Evolutionary conservation across 306 rosid species (phyloP).

Genomic region (Cucurbita maxima): DNA sequence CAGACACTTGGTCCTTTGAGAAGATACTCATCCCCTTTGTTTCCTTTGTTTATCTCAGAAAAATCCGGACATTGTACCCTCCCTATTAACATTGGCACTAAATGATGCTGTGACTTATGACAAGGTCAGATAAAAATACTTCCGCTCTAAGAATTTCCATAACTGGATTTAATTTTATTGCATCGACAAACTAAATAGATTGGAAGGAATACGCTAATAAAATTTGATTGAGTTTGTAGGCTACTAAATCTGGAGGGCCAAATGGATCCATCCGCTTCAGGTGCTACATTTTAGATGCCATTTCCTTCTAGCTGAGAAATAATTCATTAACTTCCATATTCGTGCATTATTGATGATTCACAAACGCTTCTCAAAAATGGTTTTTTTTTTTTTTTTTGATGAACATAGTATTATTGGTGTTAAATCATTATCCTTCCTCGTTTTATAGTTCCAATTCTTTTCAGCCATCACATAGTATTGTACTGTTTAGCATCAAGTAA

Average conservation of each 20-base stretch:
- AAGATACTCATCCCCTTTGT: not conserved
- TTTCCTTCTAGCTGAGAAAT: not conserved
- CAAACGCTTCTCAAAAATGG: not conserved
- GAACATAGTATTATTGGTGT: not conserved
- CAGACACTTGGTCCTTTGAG: not conserved
- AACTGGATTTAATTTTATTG: not conserved
- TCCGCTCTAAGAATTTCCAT: not conserved
- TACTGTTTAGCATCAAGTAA: not conserved
- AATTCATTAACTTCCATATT: not conserved
- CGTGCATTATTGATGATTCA: not conserved
- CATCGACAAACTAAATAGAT: not conserved
- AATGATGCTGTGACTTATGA: constrained; percentile 83
- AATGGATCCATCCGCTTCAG: constrained; percentile 90
- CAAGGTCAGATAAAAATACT: constrained; percentile 42
- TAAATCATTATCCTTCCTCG: not conserved
- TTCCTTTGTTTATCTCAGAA: constrained; percentile 34
- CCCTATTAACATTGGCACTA: constrained; percentile 57
- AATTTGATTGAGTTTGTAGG: constrained; percentile 48
- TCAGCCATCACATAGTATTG: not conserved
- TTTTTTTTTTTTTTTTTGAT: too few species aligned
- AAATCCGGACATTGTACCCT: constrained; percentile 52
- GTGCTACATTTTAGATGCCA: constrained; percentile 26
- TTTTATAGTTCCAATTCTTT: not conserved
- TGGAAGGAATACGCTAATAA: constrained; percentile 15
- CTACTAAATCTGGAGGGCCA: constrained; percentile 89